Evolutionary conservation across 768 basidiomycete species (phyloP).

Genomic region (Cystofilobasidium macerans): DNA sequence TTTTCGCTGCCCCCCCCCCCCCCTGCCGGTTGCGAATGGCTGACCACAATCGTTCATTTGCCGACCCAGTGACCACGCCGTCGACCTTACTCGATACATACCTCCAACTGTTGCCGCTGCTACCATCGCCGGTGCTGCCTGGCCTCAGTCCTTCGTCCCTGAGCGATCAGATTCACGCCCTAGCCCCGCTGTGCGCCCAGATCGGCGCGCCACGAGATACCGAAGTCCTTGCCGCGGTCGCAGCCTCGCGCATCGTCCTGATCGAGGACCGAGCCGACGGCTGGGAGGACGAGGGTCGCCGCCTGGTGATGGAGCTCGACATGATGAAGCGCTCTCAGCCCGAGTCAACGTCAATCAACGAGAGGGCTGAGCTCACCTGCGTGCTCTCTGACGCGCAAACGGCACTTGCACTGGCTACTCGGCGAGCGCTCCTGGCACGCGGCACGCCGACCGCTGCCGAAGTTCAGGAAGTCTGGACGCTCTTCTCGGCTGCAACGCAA

Average conservation of each 20-base stretch:
- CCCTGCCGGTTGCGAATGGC: too few species aligned
- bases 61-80: conserved; percentile 17
- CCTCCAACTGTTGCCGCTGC: conserved; percentile 12
- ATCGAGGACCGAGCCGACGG: neutral
- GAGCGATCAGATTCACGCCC: neutral
- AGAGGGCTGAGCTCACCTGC: conserved; percentile 16
- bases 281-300: conserved; percentile 1
- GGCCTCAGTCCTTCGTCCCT: neutral
- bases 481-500: conserved; percentile 10
- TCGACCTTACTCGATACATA: conserved; percentile 21
- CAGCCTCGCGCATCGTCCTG: neutral
- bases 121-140: neutral
- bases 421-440: neutral
- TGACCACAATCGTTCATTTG: neutral
- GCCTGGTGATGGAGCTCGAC: neutral
- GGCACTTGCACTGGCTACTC: neutral
- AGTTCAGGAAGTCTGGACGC: conserved; percentile 8
- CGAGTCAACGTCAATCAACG: neutral
- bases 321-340: neutral
- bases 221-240: conserved; percentile 14
- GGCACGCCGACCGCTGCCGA: neutral
- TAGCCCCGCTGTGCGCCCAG: conserved; percentile 2
- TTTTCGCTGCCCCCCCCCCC: too few species aligned
- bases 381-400: conserved; percentile 21
- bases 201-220: conserved; percentile 3